Evolutionary conservation across 2,329 filamentous ascomycete genomes (phyloP).

Genomic region (Cephalotrichum gorgonifer): DNA sequence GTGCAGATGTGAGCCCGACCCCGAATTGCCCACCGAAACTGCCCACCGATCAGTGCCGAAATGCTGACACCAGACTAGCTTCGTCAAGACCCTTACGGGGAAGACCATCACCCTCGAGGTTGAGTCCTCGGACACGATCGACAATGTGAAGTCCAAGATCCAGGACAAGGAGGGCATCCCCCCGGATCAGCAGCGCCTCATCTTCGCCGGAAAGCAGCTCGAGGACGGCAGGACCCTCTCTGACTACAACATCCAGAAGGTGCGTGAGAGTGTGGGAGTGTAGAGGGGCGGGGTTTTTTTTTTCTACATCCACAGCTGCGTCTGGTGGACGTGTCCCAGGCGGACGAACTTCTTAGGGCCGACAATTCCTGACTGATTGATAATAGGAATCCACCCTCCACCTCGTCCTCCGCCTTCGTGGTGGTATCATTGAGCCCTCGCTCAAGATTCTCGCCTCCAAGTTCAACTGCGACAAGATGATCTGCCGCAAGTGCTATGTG

Average conservation of each 20-base stretch:
- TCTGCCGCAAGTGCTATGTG: conserved; percentile 99
- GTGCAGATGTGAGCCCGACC: conserved; percentile 75
- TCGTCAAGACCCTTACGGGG: conserved; percentile 99
- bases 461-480: conserved; percentile 99
- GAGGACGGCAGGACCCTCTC: conserved; percentile 94
- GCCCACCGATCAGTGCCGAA: no score
- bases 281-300: no score
- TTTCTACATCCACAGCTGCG: conserved; percentile 3
- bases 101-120: conserved; percentile 99
- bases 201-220: conserved; percentile 98
- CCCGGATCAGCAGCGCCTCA: conserved; percentile 95
- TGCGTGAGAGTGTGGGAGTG: conserved; percentile 36
- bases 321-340: conserved; percentile 4
- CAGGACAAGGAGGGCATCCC: conserved; percentile 99
- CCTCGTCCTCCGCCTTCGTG: conserved; percentile 95
- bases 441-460: conserved; percentile 97
- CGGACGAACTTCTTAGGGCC: neutral
- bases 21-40: conserved; percentile 12
- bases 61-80: conserved; percentile 63
- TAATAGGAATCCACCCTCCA: conserved; percentile 93
- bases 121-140: conserved; percentile 97
- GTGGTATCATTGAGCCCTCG: conserved; percentile 98
- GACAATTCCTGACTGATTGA: neutral
- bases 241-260: conserved; percentile 99
- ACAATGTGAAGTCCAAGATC: conserved; percentile 99